A percentile compares a stretch with the other conserved stretches of the same genome.
Conservation (phyloP, 768 basidiomycete species). For the Podaxis sp. region DNA sequence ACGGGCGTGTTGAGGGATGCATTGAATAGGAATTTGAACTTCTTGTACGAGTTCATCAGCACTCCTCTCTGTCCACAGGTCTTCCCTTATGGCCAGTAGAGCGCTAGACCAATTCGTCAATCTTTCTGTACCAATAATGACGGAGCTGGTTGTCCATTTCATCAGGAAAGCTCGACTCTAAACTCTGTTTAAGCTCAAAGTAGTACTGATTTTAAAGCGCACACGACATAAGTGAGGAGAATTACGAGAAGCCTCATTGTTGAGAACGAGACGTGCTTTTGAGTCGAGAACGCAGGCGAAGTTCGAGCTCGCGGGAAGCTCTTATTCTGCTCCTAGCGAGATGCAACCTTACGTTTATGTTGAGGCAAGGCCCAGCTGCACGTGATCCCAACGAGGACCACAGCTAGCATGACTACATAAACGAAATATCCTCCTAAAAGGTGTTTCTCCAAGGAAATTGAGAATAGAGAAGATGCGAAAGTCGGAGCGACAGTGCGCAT, state of each 20-base stretch:
- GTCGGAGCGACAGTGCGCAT: slow-evolving; percentile 54
- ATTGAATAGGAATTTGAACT: slow-evolving; percentile 1
- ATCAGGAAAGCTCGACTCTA: background rate
- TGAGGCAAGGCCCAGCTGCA: slow-evolving; percentile 3
- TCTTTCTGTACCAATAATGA: background rate
- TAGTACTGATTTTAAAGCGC: too few relatives aligned
- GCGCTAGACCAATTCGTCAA: background rate
- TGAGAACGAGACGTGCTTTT: too few relatives aligned
- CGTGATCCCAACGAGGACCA: slow-evolving; percentile 26
- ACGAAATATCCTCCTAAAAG: slow-evolving; percentile 47
- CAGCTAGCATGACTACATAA: slow-evolving; percentile 33
- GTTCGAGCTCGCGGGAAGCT: too few relatives aligned
- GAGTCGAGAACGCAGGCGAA: too few relatives aligned
- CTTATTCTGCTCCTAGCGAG: background rate
- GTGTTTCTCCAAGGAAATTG: slow-evolving; percentile 45
- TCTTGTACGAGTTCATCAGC: slow-evolving; percentile 2
- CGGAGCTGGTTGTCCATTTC: background rate
- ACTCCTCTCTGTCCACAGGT: background rate
- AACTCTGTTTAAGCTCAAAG: background rate
- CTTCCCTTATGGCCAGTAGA: slow-evolving; percentile 10
- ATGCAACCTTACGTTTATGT: background rate
- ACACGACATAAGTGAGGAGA: too few relatives aligned
- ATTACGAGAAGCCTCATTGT: too few relatives aligned
- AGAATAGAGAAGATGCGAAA: slow-evolving; percentile 55
- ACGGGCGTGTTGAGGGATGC: slow-evolving; percentile 1